Evolutionary conservation across 1,284 basidiomycete genomes (phyloP).

Genomic region (Ganoderma meredithae): DNA sequence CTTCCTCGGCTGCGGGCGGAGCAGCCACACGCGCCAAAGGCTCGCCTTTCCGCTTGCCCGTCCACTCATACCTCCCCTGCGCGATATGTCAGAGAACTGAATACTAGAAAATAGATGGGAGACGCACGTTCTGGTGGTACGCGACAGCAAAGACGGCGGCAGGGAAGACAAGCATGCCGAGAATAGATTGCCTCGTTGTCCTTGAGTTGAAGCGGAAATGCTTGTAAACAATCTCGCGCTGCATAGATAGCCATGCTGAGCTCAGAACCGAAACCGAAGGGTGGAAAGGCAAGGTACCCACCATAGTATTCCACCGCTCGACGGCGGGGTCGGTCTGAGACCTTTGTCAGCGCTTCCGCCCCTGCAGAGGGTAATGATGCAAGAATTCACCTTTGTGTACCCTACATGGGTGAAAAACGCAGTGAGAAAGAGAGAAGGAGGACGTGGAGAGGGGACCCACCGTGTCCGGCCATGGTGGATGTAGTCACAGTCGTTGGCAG

Average conservation of each 20-base stretch:
- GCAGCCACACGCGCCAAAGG: constrained; percentile 37
- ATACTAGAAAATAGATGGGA: neutral
- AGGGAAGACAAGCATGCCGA: constrained; percentile 57
- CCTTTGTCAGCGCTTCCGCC: constrained; percentile 11
- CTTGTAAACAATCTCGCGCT: constrained; percentile 85
- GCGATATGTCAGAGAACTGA: neutral
- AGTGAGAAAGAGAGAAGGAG: constrained; percentile 10
- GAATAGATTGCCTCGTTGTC: constrained; percentile 60
- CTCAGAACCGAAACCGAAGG: constrained; percentile 19
- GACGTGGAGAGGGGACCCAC: constrained; percentile 37
- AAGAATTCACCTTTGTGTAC: constrained; percentile 32
- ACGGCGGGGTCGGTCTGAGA: constrained; percentile 78
- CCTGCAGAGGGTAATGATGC: neutral
- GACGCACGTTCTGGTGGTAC: constrained; percentile 44
- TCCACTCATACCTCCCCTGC: constrained; percentile 48
- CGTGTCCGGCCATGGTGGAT: constrained; percentile 54
- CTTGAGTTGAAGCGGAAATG: constrained; percentile 80
- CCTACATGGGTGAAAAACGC: constrained; percentile 13
- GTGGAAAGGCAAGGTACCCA: constrained; percentile 41
- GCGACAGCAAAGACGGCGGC: constrained; percentile 50
- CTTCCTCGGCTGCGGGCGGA: constrained; percentile 26
- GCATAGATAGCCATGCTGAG: neutral
- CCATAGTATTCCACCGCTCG: constrained; percentile 83
- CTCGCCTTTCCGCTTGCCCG: constrained; percentile 48
- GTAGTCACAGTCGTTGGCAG: constrained; percentile 25